Evolutionary conservation across 345 rosid species (phyloP), one percentile per base, ranked within the genome.

Genomic region (Bretschneidera sinensis): DNA sequence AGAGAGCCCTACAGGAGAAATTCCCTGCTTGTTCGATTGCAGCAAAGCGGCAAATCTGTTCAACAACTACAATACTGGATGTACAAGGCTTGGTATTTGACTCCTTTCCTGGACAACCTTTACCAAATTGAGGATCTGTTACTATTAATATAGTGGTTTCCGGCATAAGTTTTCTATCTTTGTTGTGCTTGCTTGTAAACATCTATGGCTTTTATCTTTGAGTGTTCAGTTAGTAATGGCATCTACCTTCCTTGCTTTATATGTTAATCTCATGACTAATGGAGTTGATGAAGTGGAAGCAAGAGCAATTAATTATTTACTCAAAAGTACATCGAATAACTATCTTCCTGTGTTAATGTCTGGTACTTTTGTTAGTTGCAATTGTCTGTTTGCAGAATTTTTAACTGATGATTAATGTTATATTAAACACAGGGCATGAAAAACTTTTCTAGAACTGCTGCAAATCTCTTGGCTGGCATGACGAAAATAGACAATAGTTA

Each of bases 1-100:
- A 94, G 86, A 86, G 67, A 81, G 86, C 97, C 52, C 70, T 90
- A 48, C 70, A 49, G 17, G 99, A 88, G 78, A 94, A 90, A 67
- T 90, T 90, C 68, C 95, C 96, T 60, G 95, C 96, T 43, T 94
- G 99, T 71, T 87, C 99, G 1, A 73, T 94, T 67, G 92, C 99
- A 17, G 82, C 97, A 58, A 94, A 83, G 78, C 85, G 77, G 53
- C 74, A 76, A 67, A 86, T 94, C 55, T 78, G 84, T 66, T 79
- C 97, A 21, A 83, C 96, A 0, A 90, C 99, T 59, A 90, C 97
- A 18, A 76, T 94, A 74, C 66, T 94, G 72, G 99, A 94, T 78
- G 99, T 86, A 54, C 85, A 87, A 39, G 97, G 96, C 64, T 64
- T 94, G 96, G 99, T 94, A 87, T 35, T 61, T n/a, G 28, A 57